Evolutionary conservation across 192 early-diverging fungal genomes (phyloP), one percentile per base, ranked within the genome.

Genomic region (Linnemannia schmuckeri): DNA sequence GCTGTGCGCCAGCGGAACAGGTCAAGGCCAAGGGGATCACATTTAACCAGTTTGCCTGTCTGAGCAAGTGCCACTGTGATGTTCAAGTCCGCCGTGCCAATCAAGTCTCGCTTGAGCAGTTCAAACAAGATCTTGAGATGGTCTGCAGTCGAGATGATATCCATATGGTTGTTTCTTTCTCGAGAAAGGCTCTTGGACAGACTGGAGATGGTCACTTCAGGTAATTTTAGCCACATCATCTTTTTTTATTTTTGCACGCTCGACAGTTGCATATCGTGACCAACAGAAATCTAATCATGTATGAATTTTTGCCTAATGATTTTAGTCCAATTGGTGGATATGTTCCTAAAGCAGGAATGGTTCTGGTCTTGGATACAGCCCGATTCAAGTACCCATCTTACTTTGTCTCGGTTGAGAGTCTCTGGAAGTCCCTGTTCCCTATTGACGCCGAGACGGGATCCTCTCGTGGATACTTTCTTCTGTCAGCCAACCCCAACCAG

Each of bases 141-240:
- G 93, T 95, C 6, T 92, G 93, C 30, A 90, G 94, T 68, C 86
- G 91, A 33, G 90, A 94, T 71, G 97, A 97, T 69, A 88, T 91
- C 47, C 96, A 95, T 79, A 96, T 98, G 93, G 96, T 99, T 1
- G 90, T 97, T 55, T 96, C 96, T 1, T 99, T 97, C 80, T 96
- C 94, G 1, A 91, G 98, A 20, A 89, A 91, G 33, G 80, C 90
- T 0, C 90, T 99, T 38, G 90, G 91, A 17, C 97, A 98, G 88
- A 99, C 97, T 3, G 98, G 98, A 41, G 97, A 98, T 82, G 98
- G 97, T 2, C 97, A 99, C 77, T 99, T 97, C 42, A 86, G 80
- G 85, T 87, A 76, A 79, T 73, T 66, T 66, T 7, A 20, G 4
- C 4, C 12, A n/a, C 46, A 47, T 35, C 15, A 8, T 75, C 33